Percentiles rank a stretch among this genome's conserved stretches.
Evolutionary conservation across 176 grass and related monocot genomes (phyloP).

Genomic region (Eleusine indica): DNA sequence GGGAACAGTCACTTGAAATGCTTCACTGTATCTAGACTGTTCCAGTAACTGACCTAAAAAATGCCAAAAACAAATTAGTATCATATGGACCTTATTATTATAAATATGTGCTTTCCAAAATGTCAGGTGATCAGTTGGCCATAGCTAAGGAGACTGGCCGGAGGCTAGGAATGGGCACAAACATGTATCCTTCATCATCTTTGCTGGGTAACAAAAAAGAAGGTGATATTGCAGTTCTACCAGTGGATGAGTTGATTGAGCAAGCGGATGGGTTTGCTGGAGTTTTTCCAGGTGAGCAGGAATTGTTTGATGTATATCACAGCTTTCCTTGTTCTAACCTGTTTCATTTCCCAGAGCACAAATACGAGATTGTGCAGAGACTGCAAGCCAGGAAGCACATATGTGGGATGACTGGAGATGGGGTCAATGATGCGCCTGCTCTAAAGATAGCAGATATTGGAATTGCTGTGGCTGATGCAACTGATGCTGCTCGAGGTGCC

Average conservation of each 20-base stretch:
- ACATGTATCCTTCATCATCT: constrained; percentile 71
- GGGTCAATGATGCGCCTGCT: constrained; percentile 67
- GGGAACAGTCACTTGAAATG: constrained; percentile 18
- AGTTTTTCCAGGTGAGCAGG: constrained; percentile 57
- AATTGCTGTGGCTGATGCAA: constrained; percentile 68
- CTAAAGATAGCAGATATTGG: constrained; percentile 65
- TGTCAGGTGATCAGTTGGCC: constrained; percentile 70
- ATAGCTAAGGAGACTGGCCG: constrained; percentile 68
- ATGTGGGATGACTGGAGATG: constrained; percentile 73
- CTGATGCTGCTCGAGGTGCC: constrained; percentile 61
- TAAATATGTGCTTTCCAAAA: constrained; percentile 27
- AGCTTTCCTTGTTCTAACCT: constrained; percentile 31
- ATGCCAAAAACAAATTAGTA: constrained; percentile 4
- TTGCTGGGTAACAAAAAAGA: constrained; percentile 54
- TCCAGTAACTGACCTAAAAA: constrained; percentile 9
- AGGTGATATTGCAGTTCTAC: constrained; percentile 55
- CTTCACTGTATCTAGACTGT: constrained; percentile 10
- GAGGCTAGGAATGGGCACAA: constrained; percentile 65
- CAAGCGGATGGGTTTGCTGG: constrained; percentile 66
- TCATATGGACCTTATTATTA: neutral
- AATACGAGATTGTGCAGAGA: constrained; percentile 67
- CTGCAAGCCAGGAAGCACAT: constrained; percentile 69
- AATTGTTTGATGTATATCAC: constrained; percentile 12
- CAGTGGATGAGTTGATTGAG: constrained; percentile 60
- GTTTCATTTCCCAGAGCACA: constrained; percentile 54